Conservation (phyloP, 2,329 filamentous ascomycete species). For the Penicillium concentricum region DNA sequence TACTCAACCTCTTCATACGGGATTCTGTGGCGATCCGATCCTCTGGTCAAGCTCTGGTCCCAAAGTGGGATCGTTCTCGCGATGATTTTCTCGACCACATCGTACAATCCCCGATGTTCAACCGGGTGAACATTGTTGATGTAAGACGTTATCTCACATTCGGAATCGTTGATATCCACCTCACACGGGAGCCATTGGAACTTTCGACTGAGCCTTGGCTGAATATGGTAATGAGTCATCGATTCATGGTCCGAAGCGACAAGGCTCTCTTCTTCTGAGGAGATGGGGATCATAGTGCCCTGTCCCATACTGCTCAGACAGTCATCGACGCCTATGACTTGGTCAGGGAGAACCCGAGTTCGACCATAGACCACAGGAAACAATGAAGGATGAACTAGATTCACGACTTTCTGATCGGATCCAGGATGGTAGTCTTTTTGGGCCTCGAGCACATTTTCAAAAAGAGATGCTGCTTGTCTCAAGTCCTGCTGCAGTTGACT, state of each 20-base stretch:
- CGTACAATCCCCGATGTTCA: slow-evolving; percentile 35
- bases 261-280: neutral
- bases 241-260: neutral
- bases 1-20: no score
- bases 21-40: neutral
- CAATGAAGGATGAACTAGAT: slow-evolving; percentile 64
- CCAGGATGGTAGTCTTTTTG: slow-evolving; percentile 64
- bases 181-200: slow-evolving; percentile 53
- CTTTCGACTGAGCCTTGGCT: slow-evolving; percentile 21
- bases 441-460: slow-evolving; percentile 56
- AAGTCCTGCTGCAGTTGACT: slow-evolving; percentile 45
- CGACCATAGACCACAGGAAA: slow-evolving; percentile 36
- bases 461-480: slow-evolving; percentile 44
- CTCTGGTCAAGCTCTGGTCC: slow-evolving; percentile 35
- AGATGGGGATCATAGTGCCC: slow-evolving; percentile 7
- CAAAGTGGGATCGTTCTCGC: slow-evolving; percentile 47
- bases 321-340: slow-evolving; percentile 23
- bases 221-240: no score
- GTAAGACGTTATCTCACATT: neutral
- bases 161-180: slow-evolving; percentile 26
- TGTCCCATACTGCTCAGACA: slow-evolving; percentile 20
- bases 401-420: slow-evolving; percentile 57
- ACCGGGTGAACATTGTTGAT: slow-evolving; percentile 21
- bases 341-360: slow-evolving; percentile 24
- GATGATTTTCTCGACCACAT: slow-evolving; percentile 39